Base-by-base conservation (phyloP, 371 early-diverging fungal species). In the Nosema bombycis region DNA sequence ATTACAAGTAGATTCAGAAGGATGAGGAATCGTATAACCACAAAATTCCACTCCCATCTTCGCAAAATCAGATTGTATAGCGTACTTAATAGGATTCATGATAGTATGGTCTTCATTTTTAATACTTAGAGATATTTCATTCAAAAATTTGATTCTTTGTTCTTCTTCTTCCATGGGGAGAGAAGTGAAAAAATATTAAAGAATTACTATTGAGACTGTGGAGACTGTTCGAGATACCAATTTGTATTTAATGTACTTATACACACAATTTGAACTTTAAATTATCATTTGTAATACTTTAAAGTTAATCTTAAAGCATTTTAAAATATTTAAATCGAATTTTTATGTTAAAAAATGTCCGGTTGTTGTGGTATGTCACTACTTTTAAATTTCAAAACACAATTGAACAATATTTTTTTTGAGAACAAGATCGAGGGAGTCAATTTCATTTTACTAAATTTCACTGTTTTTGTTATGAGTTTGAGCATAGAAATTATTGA, bases 21-120 rank as follows among this genome's bases (percentile, higher is more conserved):
- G 99, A 85, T 98, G 99, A n/a, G 99, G 98, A 72, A 97, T 91
- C 29, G 95, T 92, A 87, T 98, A 98, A 60, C 95, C 96, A 83
- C 94, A 94, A 80, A 94, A 95, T 56, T 91, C 92, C 46, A 97
- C 94, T 33, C 90, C 87, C 12, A 91, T 89, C 82, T 92, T 54
- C 0, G 29, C 1, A 38, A 62, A 78, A 26, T 77, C 72, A 30
- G 69, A 72, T 1, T 56, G n/a, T 64, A 81, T 74, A 2, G 71
- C 65, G 33, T 75, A 75, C 46, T 66, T 75, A 15, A 84, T 23
- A 2, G 74, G 62, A 61, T 84, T 84, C 70, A 84, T 76, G 14
- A 84, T 32, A 33, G 84, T 84, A 56, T 84, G 84, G 63, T 80
- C 79, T 71, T 80, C 81, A 32, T 80, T 34, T 23, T 23, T 15